These are phyloP conservation scores for Gentiana dahurica DNA, from an alignment of 257 asterid genomes.

Conservation along the genomic window DNA sequence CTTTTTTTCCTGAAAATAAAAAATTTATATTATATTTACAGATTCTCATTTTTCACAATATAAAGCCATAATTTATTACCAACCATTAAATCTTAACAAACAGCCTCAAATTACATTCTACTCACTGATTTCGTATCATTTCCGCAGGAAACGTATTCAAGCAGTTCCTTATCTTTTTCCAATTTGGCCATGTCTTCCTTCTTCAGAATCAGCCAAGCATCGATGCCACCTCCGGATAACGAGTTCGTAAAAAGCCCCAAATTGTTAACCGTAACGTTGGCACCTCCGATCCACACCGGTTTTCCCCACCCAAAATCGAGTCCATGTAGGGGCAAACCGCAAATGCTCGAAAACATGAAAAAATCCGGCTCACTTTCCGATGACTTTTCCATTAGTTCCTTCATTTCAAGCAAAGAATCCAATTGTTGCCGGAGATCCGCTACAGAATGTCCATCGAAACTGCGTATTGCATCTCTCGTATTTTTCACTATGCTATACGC, in stretches of 20 bases:
- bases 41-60: too few species aligned
- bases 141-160: too few species aligned
- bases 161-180: too few species aligned
- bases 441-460: constrained; percentile 17
- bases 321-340: constrained; percentile 39
- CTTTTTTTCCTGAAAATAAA: too few species aligned
- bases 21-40: too few species aligned
- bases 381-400: constrained; percentile 1
- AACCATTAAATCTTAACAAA: too few species aligned
- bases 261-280: constrained; percentile 21
- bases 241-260: constrained; percentile 24
- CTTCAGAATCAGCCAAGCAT: constrained; percentile 30
- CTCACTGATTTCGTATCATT: too few species aligned
- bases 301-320: constrained; percentile 51
- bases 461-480: constrained; percentile 19
- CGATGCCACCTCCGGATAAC: constrained; percentile 31
- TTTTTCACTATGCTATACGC: constrained; percentile 9
- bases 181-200: constrained; percentile 5
- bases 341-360: constrained; percentile 35
- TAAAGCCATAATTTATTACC: too few species aligned
- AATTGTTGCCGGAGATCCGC: constrained; percentile 7
- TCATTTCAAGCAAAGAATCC: too few species aligned
- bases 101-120: too few species aligned
- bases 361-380: constrained; percentile 12
- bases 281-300: constrained; percentile 33